phyloP scores from a whole-genome alignment of 257 asterid genomes.

The Cruciata laevipes region DNA sequence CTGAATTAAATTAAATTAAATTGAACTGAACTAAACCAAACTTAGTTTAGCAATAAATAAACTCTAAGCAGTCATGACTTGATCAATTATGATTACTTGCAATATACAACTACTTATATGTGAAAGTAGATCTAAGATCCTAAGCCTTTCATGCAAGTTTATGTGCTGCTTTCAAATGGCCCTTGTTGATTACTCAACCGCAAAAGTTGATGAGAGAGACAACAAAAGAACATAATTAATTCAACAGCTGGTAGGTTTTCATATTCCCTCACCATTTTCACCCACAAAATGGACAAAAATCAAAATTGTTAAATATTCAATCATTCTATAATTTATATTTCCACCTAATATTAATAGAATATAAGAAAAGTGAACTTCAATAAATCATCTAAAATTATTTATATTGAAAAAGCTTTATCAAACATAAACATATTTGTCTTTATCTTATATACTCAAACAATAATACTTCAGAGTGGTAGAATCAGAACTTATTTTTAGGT shows the following conservation, averaged over 20 bases:
- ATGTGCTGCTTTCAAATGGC: neutral
- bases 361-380: too few relatives aligned
- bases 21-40: too few relatives aligned
- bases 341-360: neutral
- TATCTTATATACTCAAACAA: too few relatives aligned
- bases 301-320: too few relatives aligned
- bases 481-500: too few relatives aligned
- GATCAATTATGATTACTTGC: neutral
- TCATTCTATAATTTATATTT: too few relatives aligned
- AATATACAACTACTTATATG: neutral
- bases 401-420: too few relatives aligned
- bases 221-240: neutral
- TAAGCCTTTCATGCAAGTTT: slow-evolving; percentile 4
- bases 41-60: too few relatives aligned
- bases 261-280: neutral
- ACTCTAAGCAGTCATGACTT: neutral
- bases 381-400: too few relatives aligned
- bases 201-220: neutral
- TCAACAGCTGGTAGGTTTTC: neutral
- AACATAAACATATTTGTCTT: too few relatives aligned
- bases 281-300: neutral
- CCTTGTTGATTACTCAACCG: neutral
- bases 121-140: neutral
- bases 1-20: too few relatives aligned
- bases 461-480: too few relatives aligned